A percentile compares a stretch with the other conserved stretches of the same genome.
Evolutionary conservation across 306 rosid genomes (phyloP).

Genomic region (Coriaria nepalensis): DNA sequence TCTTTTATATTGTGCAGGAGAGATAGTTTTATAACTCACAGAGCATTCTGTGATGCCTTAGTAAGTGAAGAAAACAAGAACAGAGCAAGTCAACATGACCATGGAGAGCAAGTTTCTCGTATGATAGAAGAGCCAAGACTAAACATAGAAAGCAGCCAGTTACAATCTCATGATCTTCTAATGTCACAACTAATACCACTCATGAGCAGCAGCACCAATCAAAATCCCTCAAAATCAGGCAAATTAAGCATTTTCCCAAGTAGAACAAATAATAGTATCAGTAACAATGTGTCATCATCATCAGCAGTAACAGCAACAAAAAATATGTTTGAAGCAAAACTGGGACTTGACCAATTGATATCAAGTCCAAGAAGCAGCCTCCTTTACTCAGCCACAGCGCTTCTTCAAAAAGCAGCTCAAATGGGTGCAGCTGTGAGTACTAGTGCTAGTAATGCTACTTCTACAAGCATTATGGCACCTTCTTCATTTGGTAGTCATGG

Average conservation of each 20-base stretch:
- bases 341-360: no score
- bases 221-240: no score
- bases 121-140: no score
- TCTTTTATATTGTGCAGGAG: slow-evolving; percentile 34
- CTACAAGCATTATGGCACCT: slow-evolving; percentile 34
- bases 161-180: no score
- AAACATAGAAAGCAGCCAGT: no score
- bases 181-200: no score
- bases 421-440: slow-evolving; percentile 57
- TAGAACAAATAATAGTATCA: no score
- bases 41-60: slow-evolving; percentile 86
- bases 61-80: slow-evolving; percentile 43
- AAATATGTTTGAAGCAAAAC: background rate
- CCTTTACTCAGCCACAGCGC: slow-evolving; percentile 67
- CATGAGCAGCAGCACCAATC: no score
- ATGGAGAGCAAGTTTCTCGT: slow-evolving; percentile 17
- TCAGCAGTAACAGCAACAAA: slow-evolving; percentile 13
- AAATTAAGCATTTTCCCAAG: no score
- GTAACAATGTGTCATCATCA: slow-evolving; percentile 28
- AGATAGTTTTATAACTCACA: slow-evolving; percentile 84
- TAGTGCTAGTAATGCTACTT: background rate
- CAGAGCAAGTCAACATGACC: slow-evolving; percentile 28
- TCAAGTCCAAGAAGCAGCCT: no score
- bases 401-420: slow-evolving; percentile 73
- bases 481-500: slow-evolving; percentile 21